Evolutionary conservation across 2,329 filamentous ascomycete genomes (phyloP).

Genomic region (Apiospora kogelbergensis): DNA sequence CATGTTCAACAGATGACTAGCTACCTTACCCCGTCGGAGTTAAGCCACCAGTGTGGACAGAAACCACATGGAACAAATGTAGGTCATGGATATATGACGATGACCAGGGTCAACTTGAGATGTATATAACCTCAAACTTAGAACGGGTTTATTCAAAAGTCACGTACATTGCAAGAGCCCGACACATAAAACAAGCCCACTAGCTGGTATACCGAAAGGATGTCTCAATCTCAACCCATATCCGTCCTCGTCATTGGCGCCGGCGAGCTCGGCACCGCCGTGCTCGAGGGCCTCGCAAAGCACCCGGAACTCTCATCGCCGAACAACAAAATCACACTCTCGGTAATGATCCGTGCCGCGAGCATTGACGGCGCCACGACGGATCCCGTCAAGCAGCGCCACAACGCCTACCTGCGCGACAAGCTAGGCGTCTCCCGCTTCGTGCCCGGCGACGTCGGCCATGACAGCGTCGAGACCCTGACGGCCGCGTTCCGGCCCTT

Average conservation of each 20-base stretch:
- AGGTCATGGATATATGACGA: neutral
- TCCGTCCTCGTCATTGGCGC: constrained; percentile 61
- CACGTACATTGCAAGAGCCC: no score
- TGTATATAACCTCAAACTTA: neutral
- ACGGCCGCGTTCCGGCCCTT: constrained; percentile 43
- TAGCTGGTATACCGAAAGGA: no score
- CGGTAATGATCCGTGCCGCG: constrained; percentile 53
- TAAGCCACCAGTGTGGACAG: neutral
- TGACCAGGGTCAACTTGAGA: neutral
- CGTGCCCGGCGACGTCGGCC: constrained; percentile 42
- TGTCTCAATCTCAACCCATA: no score
- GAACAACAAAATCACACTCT: constrained; percentile 35
- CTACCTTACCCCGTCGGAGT: neutral
- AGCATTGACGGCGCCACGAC: constrained; percentile 37
- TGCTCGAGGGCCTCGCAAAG: constrained; percentile 49
- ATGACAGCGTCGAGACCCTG: constrained; percentile 37
- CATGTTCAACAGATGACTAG: neutral
- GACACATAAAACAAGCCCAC: neutral
- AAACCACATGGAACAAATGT: no score
- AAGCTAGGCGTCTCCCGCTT: constrained; percentile 37
- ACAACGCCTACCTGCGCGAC: constrained; percentile 32
- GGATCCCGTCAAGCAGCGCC: constrained; percentile 35
- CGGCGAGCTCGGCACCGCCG: constrained; percentile 62
- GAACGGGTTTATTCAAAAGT: no score
- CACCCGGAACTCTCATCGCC: constrained; percentile 40